phyloP scores from a whole-genome alignment of 1,139 yeast species.

The Hanseniaspora gamundiae region DNA sequence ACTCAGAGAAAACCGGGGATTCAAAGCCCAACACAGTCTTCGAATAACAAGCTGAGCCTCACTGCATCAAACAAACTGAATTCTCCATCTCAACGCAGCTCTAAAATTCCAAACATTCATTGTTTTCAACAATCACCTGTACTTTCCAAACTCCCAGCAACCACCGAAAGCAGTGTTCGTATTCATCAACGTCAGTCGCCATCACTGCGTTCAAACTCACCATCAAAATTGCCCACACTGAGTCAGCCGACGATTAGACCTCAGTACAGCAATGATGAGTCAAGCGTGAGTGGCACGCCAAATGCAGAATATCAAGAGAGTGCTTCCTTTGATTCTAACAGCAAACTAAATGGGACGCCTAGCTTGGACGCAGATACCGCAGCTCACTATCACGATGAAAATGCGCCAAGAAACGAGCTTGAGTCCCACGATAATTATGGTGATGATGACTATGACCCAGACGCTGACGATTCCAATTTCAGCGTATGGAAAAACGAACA shows the following conservation, averaged over 20 bases:
- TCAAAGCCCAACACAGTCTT: background rate
- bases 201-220: too few relatives aligned
- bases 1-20: background rate
- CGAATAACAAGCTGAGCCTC: background rate
- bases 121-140: background rate
- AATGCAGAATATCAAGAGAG: background rate
- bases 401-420: background rate
- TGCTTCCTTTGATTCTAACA: background rate
- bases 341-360: background rate
- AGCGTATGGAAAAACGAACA: conserved; percentile 20
- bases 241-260: too few relatives aligned
- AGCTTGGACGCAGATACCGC: background rate
- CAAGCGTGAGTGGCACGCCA: too few relatives aligned
- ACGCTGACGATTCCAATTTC: conserved; percentile 18
- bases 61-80: background rate
- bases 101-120: background rate
- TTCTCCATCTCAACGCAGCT: background rate
- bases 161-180: background rate
- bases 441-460: conserved; percentile 11
- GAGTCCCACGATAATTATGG: background rate
- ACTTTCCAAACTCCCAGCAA: background rate
- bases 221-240: too few relatives aligned
- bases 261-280: too few relatives aligned
- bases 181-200: background rate
- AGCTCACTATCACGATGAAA: background rate